phyloP scores from a whole-genome alignment of 2,329 filamentous ascomycete genomes.

The Colletotrichum sp. region DNA sequence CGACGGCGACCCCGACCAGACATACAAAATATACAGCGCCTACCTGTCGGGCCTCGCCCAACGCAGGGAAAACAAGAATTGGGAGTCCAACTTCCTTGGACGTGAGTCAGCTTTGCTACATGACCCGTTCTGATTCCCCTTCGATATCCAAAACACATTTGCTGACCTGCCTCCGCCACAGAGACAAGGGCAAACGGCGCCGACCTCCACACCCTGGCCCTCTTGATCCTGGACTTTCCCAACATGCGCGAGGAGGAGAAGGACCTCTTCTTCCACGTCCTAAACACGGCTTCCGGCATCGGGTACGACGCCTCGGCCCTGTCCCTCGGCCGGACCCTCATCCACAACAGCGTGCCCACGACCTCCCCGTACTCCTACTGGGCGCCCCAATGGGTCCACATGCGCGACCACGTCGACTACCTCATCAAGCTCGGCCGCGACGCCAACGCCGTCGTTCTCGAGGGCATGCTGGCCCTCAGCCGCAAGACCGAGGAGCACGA shows the following conservation, averaged over 20 bases:
- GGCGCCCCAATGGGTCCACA: conserved; percentile 14
- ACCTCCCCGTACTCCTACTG: conserved; percentile 10
- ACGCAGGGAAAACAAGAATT: not conserved
- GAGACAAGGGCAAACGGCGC: not conserved
- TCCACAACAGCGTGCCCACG: not conserved
- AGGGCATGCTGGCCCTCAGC: conserved; percentile 25
- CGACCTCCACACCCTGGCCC: conserved; percentile 3
- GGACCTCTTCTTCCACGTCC: conserved; percentile 23
- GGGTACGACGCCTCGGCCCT: conserved; percentile 36
- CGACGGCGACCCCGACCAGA: not conserved
- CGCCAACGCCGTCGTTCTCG: conserved; percentile 37
- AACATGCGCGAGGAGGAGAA: not conserved
- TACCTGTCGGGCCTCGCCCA: not conserved
- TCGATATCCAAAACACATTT: not conserved
- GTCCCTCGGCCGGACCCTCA: not conserved
- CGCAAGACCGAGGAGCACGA: not conserved
- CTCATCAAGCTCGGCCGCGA: conserved; percentile 34
- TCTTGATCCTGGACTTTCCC: not conserved
- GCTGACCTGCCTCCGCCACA: not conserved
- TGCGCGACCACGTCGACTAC: conserved; percentile 33
- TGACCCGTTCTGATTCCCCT: not conserved
- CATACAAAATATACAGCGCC: not conserved
- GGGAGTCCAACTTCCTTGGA: not conserved
- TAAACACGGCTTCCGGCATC: conserved; percentile 35
- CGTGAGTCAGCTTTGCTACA: not conserved